A percentile compares a stretch with the other conserved stretches of the same genome.
These are phyloP conservation scores for Ophiostoma ips DNA, from an alignment of 2,329 filamentous ascomycete species.

Conservation along the genomic window DNA sequence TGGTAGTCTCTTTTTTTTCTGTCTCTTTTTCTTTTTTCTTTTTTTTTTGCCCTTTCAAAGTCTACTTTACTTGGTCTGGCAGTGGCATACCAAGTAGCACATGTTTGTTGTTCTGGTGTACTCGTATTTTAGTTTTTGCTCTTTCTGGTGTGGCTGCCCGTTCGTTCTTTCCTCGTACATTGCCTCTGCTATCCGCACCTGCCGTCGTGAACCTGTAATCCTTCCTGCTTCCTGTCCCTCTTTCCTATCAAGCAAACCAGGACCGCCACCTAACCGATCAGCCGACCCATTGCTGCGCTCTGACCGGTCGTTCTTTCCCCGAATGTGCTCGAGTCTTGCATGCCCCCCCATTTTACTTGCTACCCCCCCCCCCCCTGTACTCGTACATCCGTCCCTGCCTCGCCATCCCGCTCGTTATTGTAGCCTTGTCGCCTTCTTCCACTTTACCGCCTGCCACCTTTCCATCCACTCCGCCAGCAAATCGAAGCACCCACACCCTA, in stretches of 20 bases:
- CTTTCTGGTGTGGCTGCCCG: no score
- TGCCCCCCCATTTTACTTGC: neutral
- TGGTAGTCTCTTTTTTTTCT: no score
- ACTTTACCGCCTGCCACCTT: neutral
- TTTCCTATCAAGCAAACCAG: neutral
- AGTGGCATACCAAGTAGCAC: no score
- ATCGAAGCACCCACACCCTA: neutral
- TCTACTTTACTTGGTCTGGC: no score
- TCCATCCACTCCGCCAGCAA: neutral
- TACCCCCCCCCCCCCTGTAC: neutral
- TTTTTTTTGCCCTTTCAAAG: no score
- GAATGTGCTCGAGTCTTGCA: neutral
- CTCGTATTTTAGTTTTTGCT: no score
- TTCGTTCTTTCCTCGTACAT: no score
- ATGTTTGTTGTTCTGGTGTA: no score
- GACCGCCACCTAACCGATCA: neutral
- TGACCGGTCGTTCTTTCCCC: neutral
- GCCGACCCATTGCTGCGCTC: neutral
- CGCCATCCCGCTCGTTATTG: neutral
- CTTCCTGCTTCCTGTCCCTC: neutral
- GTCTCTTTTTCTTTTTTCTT: no score
- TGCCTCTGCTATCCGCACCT: neutral
- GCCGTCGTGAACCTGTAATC: neutral
- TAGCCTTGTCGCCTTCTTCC: neutral
- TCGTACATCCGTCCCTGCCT: neutral